These are phyloP conservation scores for Sugiyamaella americana DNA, from an alignment of 805 yeast species.

Conservation along the genomic window DNA sequence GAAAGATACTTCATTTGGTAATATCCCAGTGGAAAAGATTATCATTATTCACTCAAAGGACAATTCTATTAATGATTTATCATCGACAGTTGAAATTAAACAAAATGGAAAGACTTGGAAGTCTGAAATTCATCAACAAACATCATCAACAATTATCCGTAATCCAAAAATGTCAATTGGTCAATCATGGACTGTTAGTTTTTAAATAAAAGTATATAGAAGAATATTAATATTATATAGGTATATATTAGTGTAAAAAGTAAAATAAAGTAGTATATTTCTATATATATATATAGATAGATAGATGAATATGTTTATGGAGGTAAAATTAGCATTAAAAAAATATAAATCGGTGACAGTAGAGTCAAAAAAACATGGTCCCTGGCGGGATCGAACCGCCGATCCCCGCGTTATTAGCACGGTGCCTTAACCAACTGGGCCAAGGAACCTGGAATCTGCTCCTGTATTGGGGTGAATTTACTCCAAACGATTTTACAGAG, in stretches of 20 bases:
- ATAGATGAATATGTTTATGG: too few species aligned
- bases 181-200: background rate
- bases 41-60: conserved; percentile 9
- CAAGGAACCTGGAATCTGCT: too few species aligned
- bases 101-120: conserved; percentile 10
- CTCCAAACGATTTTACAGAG: too few species aligned
- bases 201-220: background rate
- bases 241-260: too few species aligned
- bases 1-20: conserved; percentile 3
- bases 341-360: too few species aligned
- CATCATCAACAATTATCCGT: background rate
- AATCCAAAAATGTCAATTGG: background rate
- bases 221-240: too few species aligned
- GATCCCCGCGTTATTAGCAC: conserved; percentile 15
- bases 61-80: background rate
- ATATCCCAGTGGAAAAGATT: conserved; percentile 16
- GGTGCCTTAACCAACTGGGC: conserved; percentile 15
- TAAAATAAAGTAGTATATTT: too few species aligned
- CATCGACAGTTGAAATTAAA: background rate
- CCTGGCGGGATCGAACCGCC: conserved; percentile 16
- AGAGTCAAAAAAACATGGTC: conserved; percentile 9
- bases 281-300: too few species aligned
- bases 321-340: too few species aligned
- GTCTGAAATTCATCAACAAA: background rate
- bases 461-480: too few species aligned